A percentile compares a stretch with the other conserved stretches of the same genome.
Conservation (phyloP, 306 rosid genomes). For the Inga leiocalycina region DNA sequence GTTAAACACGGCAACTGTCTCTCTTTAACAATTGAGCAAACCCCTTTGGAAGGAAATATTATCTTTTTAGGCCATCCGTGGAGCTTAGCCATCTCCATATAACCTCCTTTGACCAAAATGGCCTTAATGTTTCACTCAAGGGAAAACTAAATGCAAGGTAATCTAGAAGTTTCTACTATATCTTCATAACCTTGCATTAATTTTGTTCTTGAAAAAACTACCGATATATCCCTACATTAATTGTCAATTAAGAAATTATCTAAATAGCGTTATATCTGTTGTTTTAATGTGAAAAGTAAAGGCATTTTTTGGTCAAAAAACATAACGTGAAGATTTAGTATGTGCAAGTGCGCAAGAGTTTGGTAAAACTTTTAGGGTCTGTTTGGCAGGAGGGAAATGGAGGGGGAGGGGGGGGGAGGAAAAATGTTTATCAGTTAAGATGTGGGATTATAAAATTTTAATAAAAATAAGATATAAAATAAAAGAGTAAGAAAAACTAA, state of each 20-base stretch:
- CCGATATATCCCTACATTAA: not conserved
- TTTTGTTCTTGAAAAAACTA: not conserved
- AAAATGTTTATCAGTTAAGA: no score
- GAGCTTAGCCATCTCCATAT: not conserved
- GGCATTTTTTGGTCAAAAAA: not conserved
- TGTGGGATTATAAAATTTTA: no score
- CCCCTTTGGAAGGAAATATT: not conserved
- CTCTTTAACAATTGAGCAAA: not conserved
- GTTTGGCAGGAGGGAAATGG: no score
- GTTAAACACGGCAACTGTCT: not conserved
- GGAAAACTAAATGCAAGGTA: not conserved
- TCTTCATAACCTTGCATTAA: not conserved
- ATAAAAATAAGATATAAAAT: no score
- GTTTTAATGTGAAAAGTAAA: not conserved
- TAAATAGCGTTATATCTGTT: not conserved
- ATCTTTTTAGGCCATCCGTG: not conserved
- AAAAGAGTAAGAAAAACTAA: no score
- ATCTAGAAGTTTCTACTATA: not conserved
- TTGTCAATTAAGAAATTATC: not conserved
- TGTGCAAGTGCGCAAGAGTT: no score
- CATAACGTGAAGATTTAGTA: not conserved
- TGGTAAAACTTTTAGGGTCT: not conserved
- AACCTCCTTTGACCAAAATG: not conserved
- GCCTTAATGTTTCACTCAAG: not conserved
- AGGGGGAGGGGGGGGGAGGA: no score